Percentiles rank a stretch among this genome's conserved stretches.
phyloP scores from a whole-genome alignment of 176 grass and related monocot species.

The Urochloa ruziziensis region DNA sequence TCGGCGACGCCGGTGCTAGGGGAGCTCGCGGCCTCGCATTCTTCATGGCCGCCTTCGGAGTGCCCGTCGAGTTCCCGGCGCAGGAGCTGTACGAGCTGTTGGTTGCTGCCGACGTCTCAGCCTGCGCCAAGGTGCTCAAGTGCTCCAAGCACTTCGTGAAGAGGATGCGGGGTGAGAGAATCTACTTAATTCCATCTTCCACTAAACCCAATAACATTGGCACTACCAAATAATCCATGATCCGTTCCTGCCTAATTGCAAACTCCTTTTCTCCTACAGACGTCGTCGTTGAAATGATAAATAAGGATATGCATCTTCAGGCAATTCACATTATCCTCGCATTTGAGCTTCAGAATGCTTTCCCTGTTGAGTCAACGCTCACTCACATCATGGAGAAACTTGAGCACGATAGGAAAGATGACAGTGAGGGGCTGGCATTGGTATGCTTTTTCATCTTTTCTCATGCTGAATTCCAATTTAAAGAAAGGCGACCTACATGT shows the following conservation, averaged over 20 bases:
- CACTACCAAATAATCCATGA: background rate
- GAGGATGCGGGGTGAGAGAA: slow-evolving; percentile 44
- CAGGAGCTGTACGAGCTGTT: slow-evolving; percentile 44
- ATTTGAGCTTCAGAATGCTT: slow-evolving; percentile 54
- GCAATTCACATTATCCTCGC: slow-evolving; percentile 41
- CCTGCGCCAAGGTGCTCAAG: slow-evolving; percentile 41
- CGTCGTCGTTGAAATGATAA: slow-evolving; percentile 47
- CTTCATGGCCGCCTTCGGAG: slow-evolving; percentile 49
- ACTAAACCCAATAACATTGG: background rate
- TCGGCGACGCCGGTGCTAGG: slow-evolving; percentile 24
- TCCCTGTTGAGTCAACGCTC: slow-evolving; percentile 28
- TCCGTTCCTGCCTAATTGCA: background rate
- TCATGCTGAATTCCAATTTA: background rate
- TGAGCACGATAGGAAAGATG: background rate
- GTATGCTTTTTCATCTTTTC: slow-evolving; percentile 12
- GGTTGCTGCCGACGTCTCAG: slow-evolving; percentile 8
- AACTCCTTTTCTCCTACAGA: slow-evolving; percentile 32
- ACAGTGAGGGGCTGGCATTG: background rate
- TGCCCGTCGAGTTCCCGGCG: slow-evolving; percentile 39
- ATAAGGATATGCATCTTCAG: slow-evolving; percentile 41
- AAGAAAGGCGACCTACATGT: background rate
- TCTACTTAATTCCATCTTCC: background rate
- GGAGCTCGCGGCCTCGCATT: slow-evolving; percentile 55
- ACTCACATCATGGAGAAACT: slow-evolving; percentile 45
- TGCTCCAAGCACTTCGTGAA: slow-evolving; percentile 39